Base-by-base conservation (phyloP, 2,329 filamentous ascomycete species). In the Lachnellula hyalina region DNA sequence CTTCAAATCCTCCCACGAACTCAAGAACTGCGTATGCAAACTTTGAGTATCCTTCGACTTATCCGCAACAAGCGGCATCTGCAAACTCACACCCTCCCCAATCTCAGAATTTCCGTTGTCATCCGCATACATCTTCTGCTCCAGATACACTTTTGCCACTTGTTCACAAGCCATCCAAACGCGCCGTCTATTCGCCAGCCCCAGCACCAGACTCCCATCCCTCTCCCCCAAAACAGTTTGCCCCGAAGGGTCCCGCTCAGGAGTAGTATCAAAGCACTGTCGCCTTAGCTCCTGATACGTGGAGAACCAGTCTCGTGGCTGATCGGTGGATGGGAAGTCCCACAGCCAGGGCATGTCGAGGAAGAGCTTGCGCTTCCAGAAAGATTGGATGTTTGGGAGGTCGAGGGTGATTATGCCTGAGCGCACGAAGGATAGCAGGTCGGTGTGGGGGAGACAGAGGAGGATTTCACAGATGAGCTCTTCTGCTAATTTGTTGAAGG, bases 291-390 rank as follows among this genome's bases (percentile, higher is more conserved):
- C 45, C 5, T 48, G 52, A 21, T 59, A 59, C 5, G 55, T 32
- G 15, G 41, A n/a, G 38, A 59, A 58, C 52, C 56, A 59, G 21
- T 61, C 44, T 19, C 52, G 49, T 15, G 23, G 49, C 5, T n/a
- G 28, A n/a, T 47, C 48, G 9, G 52, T 23, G 5, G 17, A 3
- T 2, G 52, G 54, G 32, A 61, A 44, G 46, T 61, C 56, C 54
- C 55, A 61, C 2, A 61, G 41, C 45, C 55, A 58, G 3, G 54
- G 53, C 40, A 61, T 55, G 23, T 59, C 59, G 25, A 59, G 38
- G 14, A 28, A 21, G 19, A 56, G 40, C 41, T 59, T 61, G 9
- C 54, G 50, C 42, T 57, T 56, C 59, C 57, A 61, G 52, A 59
- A 61, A 1, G 47, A 17, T 5, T 50, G 52, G 15, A 50, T 28